These are phyloP conservation scores for Phytophthora cactorum DNA, from an alignment of 352 stramenopile genomes.

Conservation along the genomic window DNA sequence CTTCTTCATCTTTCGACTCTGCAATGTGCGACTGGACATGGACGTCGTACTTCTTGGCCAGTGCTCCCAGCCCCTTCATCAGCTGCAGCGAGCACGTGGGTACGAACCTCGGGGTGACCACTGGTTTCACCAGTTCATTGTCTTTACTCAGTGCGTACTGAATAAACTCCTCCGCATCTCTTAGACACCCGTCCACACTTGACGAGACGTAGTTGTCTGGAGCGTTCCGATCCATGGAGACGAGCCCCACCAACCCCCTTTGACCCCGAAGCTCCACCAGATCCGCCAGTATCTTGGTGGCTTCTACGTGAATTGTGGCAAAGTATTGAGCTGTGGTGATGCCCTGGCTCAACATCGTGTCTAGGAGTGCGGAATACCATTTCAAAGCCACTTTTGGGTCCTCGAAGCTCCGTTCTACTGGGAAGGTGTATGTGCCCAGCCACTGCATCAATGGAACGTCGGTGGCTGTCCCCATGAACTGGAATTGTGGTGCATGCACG, in stretches of 20 bases:
- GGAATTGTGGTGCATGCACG: slow-evolving; percentile 92
- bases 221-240: slow-evolving; percentile 92
- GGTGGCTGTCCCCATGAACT: slow-evolving; percentile 88
- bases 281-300: slow-evolving; percentile 83
- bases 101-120: slow-evolving; percentile 92
- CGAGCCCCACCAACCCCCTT: slow-evolving; percentile 87
- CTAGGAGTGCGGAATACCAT: slow-evolving; percentile 82
- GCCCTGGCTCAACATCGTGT: slow-evolving; percentile 74
- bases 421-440: slow-evolving; percentile 93
- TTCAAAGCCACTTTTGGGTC: slow-evolving; percentile 51
- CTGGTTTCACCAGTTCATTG: slow-evolving; percentile 68
- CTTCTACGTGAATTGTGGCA: slow-evolving; percentile 83
- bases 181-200: slow-evolving; percentile 53
- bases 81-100: slow-evolving; percentile 88
- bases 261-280: slow-evolving; percentile 69
- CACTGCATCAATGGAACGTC: slow-evolving; percentile 92
- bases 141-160: slow-evolving; percentile 53
- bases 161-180: slow-evolving; percentile 82
- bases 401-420: slow-evolving; percentile 75
- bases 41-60: slow-evolving; percentile 71
- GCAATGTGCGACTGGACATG: slow-evolving; percentile 89
- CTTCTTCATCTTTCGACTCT: slow-evolving; percentile 87
- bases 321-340: slow-evolving; percentile 93
- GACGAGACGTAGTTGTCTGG: slow-evolving; percentile 77
- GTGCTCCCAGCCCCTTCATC: slow-evolving; percentile 68